Conservation (phyloP, 23 red algal species). For the Gracilaria gracilis region DNA sequence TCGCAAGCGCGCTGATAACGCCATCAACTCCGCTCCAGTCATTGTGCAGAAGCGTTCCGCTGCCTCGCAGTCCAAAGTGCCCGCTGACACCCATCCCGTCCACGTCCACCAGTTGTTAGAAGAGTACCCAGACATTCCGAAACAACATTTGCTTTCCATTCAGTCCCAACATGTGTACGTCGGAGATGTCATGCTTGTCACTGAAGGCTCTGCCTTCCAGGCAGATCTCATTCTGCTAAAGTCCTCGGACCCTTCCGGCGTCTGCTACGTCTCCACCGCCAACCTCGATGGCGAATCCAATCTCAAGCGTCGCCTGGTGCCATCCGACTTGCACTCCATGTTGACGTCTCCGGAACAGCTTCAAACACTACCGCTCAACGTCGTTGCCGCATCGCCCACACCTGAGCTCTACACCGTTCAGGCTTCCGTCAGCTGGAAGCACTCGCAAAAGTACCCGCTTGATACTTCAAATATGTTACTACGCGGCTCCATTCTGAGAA, state of each 20-base stretch:
- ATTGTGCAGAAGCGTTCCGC: constrained; percentile 9
- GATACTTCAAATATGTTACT: constrained; percentile 76
- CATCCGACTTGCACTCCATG: constrained; percentile 21
- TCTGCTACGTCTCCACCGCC: constrained; percentile 85
- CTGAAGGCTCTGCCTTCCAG: constrained; percentile 59
- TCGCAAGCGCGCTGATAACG: constrained; percentile 57
- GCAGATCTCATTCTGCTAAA: constrained; percentile 72
- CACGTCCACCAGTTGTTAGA: background rate
- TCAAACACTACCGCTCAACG: constrained; percentile 25
- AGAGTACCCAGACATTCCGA: background rate
- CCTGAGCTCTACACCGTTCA: constrained; percentile 53
- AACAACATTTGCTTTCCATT: background rate
- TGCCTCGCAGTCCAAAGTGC: background rate
- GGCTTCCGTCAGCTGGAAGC: background rate
- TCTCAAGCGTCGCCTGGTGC: constrained; percentile 80
- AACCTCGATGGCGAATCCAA: constrained; percentile 93
- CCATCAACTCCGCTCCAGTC: constrained; percentile 56
- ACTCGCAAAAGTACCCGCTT: constrained; percentile 18
- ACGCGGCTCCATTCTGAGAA: constrained; percentile 78
- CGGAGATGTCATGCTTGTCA: constrained; percentile 82
- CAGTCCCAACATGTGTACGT: constrained; percentile 59
- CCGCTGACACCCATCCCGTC: background rate
- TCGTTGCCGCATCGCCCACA: constrained; percentile 32
- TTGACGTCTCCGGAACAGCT: constrained; percentile 15
- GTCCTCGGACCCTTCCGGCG: constrained; percentile 39